Conservation (phyloP, 2,329 filamentous ascomycete genomes). For the Tothia fuscella region DNA sequence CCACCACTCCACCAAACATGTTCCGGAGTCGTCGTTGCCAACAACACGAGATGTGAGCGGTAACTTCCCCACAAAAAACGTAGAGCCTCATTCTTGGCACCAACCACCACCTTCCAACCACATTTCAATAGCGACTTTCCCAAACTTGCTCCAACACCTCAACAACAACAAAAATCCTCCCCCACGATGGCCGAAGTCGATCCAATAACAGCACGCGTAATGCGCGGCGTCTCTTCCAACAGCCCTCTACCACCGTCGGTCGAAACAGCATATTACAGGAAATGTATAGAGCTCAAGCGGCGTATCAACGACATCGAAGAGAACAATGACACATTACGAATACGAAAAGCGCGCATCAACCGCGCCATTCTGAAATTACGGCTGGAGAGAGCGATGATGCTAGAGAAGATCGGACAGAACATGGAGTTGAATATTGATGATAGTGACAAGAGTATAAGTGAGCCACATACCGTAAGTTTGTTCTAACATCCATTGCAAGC, state of each 20-base stretch:
- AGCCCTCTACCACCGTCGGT: conserved; percentile 69
- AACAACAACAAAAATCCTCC: too few species aligned
- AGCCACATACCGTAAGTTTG: conserved; percentile 59
- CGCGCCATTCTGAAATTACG: conserved; percentile 86
- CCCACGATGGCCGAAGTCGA: too few species aligned
- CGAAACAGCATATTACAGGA: conserved; percentile 88
- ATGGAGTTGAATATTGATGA: conserved; percentile 41
- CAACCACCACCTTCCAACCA: too few species aligned
- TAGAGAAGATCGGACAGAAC: conserved; percentile 35
- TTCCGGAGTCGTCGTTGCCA: too few species aligned
- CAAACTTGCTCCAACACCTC: too few species aligned
- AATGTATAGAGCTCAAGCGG: conserved; percentile 90
- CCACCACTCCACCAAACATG: too few species aligned
- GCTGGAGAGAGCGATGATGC: conserved; percentile 58
- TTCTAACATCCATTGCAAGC: too few species aligned
- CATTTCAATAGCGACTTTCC: too few species aligned
- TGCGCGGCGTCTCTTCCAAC: conserved; percentile 14
- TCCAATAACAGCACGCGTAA: conserved; percentile 6
- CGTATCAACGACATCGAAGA: conserved; percentile 86
- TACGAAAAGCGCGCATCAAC: conserved; percentile 67
- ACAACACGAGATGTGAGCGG: too few species aligned
- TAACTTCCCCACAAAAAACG: too few species aligned
- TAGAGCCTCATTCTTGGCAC: too few species aligned
- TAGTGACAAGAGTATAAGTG: conserved; percentile 66
- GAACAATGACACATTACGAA: conserved; percentile 72